Base-by-base conservation (phyloP, 495 filamentous ascomycete genomes). In the Halenospora varia region DNA sequence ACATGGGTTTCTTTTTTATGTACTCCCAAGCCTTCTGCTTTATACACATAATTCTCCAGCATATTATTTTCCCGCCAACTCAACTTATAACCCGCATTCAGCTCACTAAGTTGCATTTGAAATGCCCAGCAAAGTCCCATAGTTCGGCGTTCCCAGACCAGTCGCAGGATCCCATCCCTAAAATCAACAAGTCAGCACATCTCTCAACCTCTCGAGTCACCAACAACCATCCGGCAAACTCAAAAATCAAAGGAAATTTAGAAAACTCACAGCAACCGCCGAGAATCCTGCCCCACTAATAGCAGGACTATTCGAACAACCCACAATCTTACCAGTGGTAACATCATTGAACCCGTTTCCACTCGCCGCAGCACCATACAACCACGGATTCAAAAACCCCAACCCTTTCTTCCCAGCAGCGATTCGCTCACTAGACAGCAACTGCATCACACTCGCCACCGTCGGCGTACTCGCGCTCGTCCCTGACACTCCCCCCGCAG, bases 361-460 rank as follows among this genome's bases (percentile, higher is more conserved):
- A 20, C 64, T 57, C 22, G 70, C 63, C 0, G 69, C 72, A 2
- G 63, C 64, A 10, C 71, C 73, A 67, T 86, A 88, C 15, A 88
- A 66, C 79, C 80, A 83, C 1, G 84, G 84, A 60, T 87, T 88
- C 41, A 88, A 63, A 65, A 87, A 87, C 0, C 85, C 83, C 25
- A 87, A 66, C 1, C 75, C 73, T 40, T 69, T 70, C 57, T 77
- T 71, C 8, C 77, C 75, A 4, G 67, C 52, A 25, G 66, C 58
- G 20, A 86, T 62, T 3, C 83, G 75, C n/a, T 74, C 76, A 51
- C 81, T 77, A 61, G 87, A 86, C 19, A 88, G 54, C 40, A 82
- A 70, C 24, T 79, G 75, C n/a, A 85, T 63, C 26, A 84, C 71
- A 6, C 66, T 75, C 0, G 79, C 77, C 62, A 85, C 78, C 0